These are phyloP conservation scores for Cladosporium oxysporum DNA, from an alignment of 2,329 filamentous ascomycete species.

Conservation along the genomic window DNA sequence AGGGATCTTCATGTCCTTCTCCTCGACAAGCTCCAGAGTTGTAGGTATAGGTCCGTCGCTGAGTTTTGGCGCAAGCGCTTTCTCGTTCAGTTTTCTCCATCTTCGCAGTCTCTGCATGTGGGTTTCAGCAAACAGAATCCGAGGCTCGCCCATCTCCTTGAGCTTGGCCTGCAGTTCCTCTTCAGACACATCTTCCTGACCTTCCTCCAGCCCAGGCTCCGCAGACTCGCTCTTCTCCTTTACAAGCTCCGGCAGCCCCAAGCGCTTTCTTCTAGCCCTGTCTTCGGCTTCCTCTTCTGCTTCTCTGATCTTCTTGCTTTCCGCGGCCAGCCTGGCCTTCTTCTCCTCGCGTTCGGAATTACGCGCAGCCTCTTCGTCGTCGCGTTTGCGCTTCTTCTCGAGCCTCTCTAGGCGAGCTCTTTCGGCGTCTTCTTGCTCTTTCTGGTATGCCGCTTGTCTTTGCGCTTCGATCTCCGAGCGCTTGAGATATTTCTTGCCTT, in stretches of 20 bases:
- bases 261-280: constrained; percentile 67
- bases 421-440: constrained; percentile 76
- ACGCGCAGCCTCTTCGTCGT: constrained; percentile 78
- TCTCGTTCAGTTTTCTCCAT: constrained; percentile 63
- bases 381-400: constrained; percentile 80
- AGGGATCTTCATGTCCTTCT: constrained; percentile 84
- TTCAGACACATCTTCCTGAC: constrained; percentile 66
- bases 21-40: constrained; percentile 73
- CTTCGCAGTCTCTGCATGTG: constrained; percentile 69
- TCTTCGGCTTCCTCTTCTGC: constrained; percentile 75
- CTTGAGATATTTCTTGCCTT: constrained; percentile 74
- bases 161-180: constrained; percentile 69
- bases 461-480: constrained; percentile 84
- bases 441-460: constrained; percentile 75
- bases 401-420: constrained; percentile 68
- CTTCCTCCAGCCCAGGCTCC: constrained; percentile 32
- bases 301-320: constrained; percentile 68
- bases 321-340: constrained; percentile 75
- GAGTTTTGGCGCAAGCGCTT: constrained; percentile 44
- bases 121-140: constrained; percentile 76
- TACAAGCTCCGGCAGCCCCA: constrained; percentile 77
- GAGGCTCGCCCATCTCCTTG: constrained; percentile 71
- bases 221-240: constrained; percentile 49
- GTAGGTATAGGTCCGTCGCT: constrained; percentile 84
- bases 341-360: constrained; percentile 76